Conservation (phyloP, 306 rosid genomes). For the Vicia faba region DNA sequence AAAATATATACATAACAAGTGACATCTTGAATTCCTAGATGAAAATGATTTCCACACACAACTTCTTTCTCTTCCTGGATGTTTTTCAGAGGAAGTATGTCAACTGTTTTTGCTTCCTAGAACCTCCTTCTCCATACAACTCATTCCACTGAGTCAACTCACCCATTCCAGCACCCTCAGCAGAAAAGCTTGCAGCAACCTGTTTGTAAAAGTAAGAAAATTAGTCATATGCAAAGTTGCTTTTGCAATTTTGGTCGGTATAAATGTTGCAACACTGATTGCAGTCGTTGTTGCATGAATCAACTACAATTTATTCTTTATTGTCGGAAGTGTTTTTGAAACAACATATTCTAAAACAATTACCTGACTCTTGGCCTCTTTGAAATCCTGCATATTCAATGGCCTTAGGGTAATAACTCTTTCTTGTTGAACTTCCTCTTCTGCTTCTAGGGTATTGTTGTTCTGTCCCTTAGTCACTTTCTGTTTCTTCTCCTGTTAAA, state of each 20-base stretch:
- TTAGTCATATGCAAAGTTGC: too few species aligned
- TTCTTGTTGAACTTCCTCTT: slow-evolving; percentile 44
- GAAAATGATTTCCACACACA: slow-evolving; percentile 16
- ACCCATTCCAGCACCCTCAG: slow-evolving; percentile 83
- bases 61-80: not conserved
- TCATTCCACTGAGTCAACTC: slow-evolving; percentile 96
- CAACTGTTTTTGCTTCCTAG: slow-evolving; percentile 82
- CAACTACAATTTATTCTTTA: too few species aligned
- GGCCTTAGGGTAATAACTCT: slow-evolving; percentile 79
- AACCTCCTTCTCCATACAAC: slow-evolving; percentile 87
- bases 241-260: too few species aligned
- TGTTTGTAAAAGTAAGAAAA: slow-evolving; percentile 26
- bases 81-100: slow-evolving; percentile 70
- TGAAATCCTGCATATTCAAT: slow-evolving; percentile 80
- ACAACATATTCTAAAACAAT: not conserved
- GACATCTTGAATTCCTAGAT: not conserved
- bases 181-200: slow-evolving; percentile 90
- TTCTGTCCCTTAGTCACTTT: slow-evolving; percentile 44
- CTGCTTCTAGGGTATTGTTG: slow-evolving; percentile 32
- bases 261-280: too few species aligned
- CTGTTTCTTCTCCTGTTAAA: slow-evolving; percentile 62
- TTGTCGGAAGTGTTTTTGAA: too few species aligned
- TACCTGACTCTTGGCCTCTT: slow-evolving; percentile 83
- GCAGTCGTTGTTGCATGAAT: too few species aligned
- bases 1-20: slow-evolving; percentile 11